Conservation (phyloP, 441 rosid species). For the Pelargonium cotyledonis region DNA sequence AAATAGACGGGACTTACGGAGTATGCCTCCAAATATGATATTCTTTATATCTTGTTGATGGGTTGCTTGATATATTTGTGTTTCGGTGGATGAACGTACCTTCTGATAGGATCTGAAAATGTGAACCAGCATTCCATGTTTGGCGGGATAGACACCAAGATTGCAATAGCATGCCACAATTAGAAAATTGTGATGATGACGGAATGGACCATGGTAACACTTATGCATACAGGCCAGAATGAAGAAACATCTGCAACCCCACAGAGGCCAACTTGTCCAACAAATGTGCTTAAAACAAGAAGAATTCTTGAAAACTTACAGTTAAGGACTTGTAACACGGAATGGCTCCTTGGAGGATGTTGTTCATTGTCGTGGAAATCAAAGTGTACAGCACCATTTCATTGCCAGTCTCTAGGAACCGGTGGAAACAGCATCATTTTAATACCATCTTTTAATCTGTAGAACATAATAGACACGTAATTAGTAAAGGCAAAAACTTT, state of each 20-base stretch:
- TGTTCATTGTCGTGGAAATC: constrained; percentile 23
- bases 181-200: constrained; percentile 8
- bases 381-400: too few species aligned
- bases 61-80: background rate
- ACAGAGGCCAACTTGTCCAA: constrained; percentile 47
- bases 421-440: too few species aligned
- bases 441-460: constrained; percentile 24
- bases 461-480: constrained; percentile 18
- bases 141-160: constrained; percentile 75
- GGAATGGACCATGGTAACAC: constrained; percentile 24
- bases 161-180: constrained; percentile 76
- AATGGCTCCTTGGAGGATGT: constrained; percentile 56
- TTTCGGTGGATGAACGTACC: constrained; percentile 65
- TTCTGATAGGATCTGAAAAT: constrained; percentile 74
- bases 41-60: too few species aligned
- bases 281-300: constrained; percentile 47
- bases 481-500: constrained; percentile 18
- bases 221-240: constrained; percentile 39
- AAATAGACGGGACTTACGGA: constrained; percentile 72
- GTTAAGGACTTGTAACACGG: constrained; percentile 44
- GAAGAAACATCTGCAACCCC: constrained; percentile 35
- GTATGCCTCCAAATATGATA: constrained; percentile 28
- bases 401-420: background rate
- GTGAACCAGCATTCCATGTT: constrained; percentile 87
- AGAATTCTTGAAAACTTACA: constrained; percentile 60